A percentile compares a stretch with the other conserved stretches of the same genome.
Evolutionary conservation across 1,139 yeast genomes (phyloP).

Genomic region (Sugiyamaella sp.): DNA sequence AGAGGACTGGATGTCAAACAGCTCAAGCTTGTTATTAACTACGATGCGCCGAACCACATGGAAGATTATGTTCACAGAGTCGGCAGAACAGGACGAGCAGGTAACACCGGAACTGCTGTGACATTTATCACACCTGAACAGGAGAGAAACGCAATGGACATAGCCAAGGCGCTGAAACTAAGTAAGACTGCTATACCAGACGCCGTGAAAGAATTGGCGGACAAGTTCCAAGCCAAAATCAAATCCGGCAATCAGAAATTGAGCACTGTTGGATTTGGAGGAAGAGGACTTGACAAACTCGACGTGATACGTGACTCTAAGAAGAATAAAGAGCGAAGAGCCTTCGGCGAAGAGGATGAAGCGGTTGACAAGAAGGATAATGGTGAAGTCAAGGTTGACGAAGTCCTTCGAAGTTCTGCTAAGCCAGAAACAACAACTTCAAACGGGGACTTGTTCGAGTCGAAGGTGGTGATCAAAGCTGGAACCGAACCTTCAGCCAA

Average conservation of each 20-base stretch:
- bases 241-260: conserved; percentile 70
- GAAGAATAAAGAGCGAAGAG: conserved; percentile 54
- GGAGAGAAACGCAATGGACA: conserved; percentile 60
- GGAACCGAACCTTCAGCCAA: conserved; percentile 23
- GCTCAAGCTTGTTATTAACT: conserved; percentile 77
- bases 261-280: conserved; percentile 71
- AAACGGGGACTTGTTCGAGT: conserved; percentile 11
- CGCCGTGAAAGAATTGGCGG: conserved; percentile 56
- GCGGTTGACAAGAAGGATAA: conserved; percentile 29
- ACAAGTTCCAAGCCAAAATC: conserved; percentile 60
- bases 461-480: conserved; percentile 23
- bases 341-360: conserved; percentile 34
- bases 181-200: conserved; percentile 59
- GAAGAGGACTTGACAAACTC: conserved; percentile 84
- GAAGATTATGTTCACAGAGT: conserved; percentile 97
- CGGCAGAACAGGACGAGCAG: conserved; percentile 97
- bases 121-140: conserved; percentile 71
- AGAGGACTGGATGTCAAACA: conserved; percentile 92
- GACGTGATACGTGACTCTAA: conserved; percentile 67
- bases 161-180: conserved; percentile 66
- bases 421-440: conserved; percentile 3
- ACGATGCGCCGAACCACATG: conserved; percentile 87
- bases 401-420: conserved; percentile 25
- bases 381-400: conserved; percentile 26
- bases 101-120: conserved; percentile 72